Evolutionary conservation across 176 grass and related monocot genomes (phyloP).

Genomic region (Raddia guianensis): DNA sequence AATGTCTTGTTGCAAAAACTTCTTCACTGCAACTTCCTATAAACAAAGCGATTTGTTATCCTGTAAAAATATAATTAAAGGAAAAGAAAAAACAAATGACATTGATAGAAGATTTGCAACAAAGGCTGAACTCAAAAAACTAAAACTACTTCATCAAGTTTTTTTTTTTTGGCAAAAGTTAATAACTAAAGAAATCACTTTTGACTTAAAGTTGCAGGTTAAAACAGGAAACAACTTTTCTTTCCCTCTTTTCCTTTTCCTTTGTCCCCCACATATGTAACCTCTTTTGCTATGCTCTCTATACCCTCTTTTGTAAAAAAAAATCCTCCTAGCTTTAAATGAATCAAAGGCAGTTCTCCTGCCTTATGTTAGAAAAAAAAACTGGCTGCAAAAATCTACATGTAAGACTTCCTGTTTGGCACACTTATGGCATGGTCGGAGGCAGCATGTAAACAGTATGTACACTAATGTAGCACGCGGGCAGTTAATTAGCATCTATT

Average conservation of each 20-base stretch:
- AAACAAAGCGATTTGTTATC: conserved; percentile 43
- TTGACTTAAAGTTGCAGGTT: conserved; percentile 7
- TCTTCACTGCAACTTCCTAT: conserved; percentile 99
- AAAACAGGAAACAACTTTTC: conserved; percentile 45
- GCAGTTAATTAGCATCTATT: too few relatives aligned
- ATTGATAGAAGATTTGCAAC: conserved; percentile 25
- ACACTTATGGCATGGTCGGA: not conserved
- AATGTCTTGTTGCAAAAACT: conserved; percentile 99
- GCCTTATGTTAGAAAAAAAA: conserved; percentile 35
- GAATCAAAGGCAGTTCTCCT: too few relatives aligned
- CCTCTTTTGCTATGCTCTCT: too few relatives aligned
- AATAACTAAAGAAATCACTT: conserved; percentile 25
- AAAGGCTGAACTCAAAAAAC: conserved; percentile 8
- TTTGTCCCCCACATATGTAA: too few relatives aligned
- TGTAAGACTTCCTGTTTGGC: not conserved
- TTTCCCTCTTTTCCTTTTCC: too few relatives aligned
- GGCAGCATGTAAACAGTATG: too few relatives aligned
- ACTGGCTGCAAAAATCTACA: conserved; percentile 37
- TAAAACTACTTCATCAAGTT: conserved; percentile 1
- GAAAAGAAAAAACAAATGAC: conserved; percentile 13
- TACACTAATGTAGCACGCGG: too few relatives aligned
- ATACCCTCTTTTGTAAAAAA: too few relatives aligned
- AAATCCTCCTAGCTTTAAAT: too few relatives aligned
- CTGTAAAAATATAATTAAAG: conserved; percentile 26
- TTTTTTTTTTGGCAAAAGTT: not conserved